Percentiles rank a stretch among this genome's conserved stretches.
Conservation (phyloP, 305 asterid genomes). For the Ruellia speciosa region DNA sequence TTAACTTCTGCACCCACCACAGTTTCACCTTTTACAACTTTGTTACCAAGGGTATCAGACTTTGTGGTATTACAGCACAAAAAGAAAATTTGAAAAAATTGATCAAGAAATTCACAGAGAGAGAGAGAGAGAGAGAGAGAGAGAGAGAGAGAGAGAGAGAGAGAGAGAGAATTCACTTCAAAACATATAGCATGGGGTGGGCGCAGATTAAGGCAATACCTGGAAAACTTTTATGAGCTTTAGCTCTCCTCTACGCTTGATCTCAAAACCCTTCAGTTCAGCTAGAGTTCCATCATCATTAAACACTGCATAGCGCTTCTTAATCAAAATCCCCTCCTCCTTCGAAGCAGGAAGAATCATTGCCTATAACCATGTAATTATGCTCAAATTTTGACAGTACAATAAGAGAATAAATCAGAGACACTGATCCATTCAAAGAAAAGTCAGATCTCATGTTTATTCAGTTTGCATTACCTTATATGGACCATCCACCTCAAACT, state of each 20-base stretch:
- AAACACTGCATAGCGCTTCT: constrained; percentile 98
- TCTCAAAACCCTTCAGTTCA: constrained; percentile 98
- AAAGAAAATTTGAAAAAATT: too few relatives aligned
- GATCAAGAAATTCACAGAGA: too few relatives aligned
- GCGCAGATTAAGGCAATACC: constrained; percentile 42
- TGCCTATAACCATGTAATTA: constrained; percentile 44
- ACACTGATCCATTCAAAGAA: constrained; percentile 18
- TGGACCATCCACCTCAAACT: constrained; percentile 99
- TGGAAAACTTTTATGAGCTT: constrained; percentile 99
- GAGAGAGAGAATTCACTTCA: too few relatives aligned
- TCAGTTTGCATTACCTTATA: constrained; percentile 65
- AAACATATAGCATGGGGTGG: too few relatives aligned
- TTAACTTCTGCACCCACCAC: too few relatives aligned
- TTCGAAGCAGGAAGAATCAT: constrained; percentile 98
- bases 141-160: too few relatives aligned
- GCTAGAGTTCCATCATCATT: constrained; percentile 98
- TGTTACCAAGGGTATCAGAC: too few relatives aligned
- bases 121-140: too few relatives aligned
- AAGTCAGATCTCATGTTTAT: constrained; percentile 20
- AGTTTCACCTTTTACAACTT: too few relatives aligned
- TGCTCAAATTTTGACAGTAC: constrained; percentile 18
- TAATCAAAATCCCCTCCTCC: constrained; percentile 98
- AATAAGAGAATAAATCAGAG: constrained; percentile 25
- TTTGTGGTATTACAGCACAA: too few relatives aligned
- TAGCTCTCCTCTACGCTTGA: constrained; percentile 99